Percentiles rank a stretch among this genome's conserved stretches.
Conservation (phyloP, 345 rosid genomes). For the Erodium maritimum region DNA sequence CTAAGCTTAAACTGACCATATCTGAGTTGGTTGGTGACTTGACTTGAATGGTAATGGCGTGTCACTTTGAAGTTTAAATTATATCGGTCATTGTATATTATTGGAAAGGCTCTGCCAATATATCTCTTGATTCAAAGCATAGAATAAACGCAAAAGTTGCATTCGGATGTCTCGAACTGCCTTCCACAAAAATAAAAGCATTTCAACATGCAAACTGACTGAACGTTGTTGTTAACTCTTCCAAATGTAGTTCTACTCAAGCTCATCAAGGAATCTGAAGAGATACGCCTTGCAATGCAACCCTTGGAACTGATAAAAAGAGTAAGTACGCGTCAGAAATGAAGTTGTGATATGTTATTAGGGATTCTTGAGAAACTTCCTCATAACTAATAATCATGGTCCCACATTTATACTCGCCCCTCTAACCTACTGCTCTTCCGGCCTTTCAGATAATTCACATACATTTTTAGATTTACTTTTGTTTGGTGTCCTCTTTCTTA, state of each 20-base stretch:
- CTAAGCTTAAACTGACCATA: too few relatives aligned
- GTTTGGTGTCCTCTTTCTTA: background rate
- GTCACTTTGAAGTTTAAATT: too few relatives aligned
- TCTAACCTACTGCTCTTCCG: background rate
- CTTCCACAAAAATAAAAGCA: background rate
- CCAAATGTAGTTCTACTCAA: conserved; percentile 40
- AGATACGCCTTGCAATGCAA: conserved; percentile 72
- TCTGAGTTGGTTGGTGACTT: too few relatives aligned
- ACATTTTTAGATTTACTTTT: background rate
- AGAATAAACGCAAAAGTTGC: too few relatives aligned
- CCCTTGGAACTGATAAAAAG: conserved; percentile 73
- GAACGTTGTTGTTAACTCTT: background rate
- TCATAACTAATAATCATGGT: background rate
- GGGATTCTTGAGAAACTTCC: background rate
- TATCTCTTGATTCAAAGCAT: too few relatives aligned
- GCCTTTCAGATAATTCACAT: background rate
- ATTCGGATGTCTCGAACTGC: too few relatives aligned
- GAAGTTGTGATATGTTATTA: background rate
- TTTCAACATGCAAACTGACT: background rate
- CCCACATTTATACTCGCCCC: background rate
- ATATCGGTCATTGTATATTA: too few relatives aligned
- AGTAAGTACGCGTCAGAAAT: conserved; percentile 24
- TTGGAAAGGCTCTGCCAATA: too few relatives aligned
- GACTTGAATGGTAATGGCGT: too few relatives aligned
- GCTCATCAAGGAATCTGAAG: conserved; percentile 67